Conservation (phyloP, 805 yeast species). For the Tetrapisispora pingtungensis region DNA sequence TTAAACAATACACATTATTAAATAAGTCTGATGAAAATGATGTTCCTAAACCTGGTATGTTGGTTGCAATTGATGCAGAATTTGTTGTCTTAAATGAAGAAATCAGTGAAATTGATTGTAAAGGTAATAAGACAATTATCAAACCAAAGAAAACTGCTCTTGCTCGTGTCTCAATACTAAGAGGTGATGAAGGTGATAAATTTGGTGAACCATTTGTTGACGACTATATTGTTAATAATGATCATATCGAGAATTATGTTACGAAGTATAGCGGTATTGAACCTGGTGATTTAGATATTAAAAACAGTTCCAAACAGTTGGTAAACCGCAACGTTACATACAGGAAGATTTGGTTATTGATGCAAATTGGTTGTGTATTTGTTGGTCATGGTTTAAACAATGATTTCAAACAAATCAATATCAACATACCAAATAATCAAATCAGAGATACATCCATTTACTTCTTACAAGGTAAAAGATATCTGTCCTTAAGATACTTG, state of each 20-base stretch:
- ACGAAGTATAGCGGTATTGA: constrained; percentile 92
- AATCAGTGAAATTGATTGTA: constrained; percentile 62
- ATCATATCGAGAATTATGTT: constrained; percentile 69
- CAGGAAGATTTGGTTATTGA: constrained; percentile 77
- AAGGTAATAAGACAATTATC: constrained; percentile 59
- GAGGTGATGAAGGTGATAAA: constrained; percentile 56
- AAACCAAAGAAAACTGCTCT: constrained; percentile 68
- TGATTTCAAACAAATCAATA: constrained; percentile 88
- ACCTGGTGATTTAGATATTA: constrained; percentile 77
- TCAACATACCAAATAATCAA: constrained; percentile 76
- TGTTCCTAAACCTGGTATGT: constrained; percentile 63
- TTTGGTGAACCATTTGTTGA: constrained; percentile 80
- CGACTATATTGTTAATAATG: constrained; percentile 74
- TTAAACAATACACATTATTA: constrained; percentile 57
- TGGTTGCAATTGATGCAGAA: constrained; percentile 94
- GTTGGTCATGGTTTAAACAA: constrained; percentile 90
- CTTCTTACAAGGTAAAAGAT: constrained; percentile 67
- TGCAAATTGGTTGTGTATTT: constrained; percentile 82
- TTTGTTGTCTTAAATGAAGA: constrained; percentile 79
- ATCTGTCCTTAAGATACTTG: constrained; percentile 73
- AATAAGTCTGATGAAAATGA: constrained; percentile 59
- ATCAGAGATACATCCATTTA: constrained; percentile 84
- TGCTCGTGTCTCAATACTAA: constrained; percentile 80
- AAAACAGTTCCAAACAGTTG: constrained; percentile 50
- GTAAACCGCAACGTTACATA: constrained; percentile 79